Evolutionary conservation across 116 monocot genomes (phyloP).

Genomic region (Posidonia oceanica): DNA sequence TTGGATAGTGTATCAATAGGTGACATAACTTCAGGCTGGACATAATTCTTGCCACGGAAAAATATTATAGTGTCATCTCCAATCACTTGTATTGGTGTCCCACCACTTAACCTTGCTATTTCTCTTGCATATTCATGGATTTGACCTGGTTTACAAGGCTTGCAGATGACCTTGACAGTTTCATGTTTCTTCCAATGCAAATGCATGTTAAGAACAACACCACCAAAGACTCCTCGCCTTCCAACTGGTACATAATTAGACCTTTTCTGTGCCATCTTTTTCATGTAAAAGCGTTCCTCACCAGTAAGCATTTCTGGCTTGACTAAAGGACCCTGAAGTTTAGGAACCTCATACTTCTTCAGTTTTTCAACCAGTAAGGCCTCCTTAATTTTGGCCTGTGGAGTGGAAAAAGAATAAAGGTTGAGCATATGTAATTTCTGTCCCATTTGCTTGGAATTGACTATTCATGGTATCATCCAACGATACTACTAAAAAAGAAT

Average conservation of each 20-base stretch:
- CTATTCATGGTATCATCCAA: too few relatives aligned
- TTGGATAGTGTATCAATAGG: conserved; percentile 86
- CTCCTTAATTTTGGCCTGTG: conserved; percentile 73
- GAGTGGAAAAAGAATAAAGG: background rate
- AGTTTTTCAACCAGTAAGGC: conserved; percentile 60
- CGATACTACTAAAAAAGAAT: too few relatives aligned
- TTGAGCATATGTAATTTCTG: too few relatives aligned
- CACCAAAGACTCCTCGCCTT: conserved; percentile 48
- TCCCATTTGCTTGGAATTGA: too few relatives aligned
- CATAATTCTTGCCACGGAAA: conserved; percentile 77
- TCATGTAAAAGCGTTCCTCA: conserved; percentile 76
- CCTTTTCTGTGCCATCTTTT: conserved; percentile 81
- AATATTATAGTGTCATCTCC: conserved; percentile 74
- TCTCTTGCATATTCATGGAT: conserved; percentile 79
- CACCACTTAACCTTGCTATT: conserved; percentile 77
- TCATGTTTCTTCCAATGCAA: conserved; percentile 87
- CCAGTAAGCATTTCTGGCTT: conserved; percentile 46
- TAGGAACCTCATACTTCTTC: conserved; percentile 61
- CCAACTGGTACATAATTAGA: conserved; percentile 89
- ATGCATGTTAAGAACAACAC: conserved; percentile 65
- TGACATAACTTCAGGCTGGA: conserved; percentile 83
- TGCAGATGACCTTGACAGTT: conserved; percentile 86
- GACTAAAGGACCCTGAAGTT: conserved; percentile 52
- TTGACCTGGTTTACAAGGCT: conserved; percentile 64
- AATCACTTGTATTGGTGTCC: conserved; percentile 69